These are phyloP conservation scores for Penicillium crystallinum DNA, from an alignment of 495 filamentous ascomycete genomes.

Conservation along the genomic window DNA sequence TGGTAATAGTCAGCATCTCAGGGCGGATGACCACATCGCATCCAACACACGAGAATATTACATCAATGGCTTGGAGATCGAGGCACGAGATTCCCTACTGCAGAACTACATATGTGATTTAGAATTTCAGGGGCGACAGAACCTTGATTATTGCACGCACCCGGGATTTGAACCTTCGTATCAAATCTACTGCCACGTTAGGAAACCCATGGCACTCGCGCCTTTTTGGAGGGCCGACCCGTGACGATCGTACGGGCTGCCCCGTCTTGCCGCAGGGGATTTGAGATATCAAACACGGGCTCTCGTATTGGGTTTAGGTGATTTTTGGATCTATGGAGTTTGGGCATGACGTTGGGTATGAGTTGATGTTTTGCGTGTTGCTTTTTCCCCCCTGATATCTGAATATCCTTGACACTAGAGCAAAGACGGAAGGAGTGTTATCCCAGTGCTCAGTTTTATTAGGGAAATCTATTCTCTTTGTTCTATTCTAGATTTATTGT, in stretches of 20 bases:
- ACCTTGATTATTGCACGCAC: not conserved
- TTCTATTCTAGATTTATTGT: too few species aligned
- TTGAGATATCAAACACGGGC: not conserved
- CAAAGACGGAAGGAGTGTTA: too few species aligned
- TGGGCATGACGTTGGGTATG: not conserved
- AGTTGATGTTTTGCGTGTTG: too few species aligned
- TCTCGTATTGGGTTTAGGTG: not conserved
- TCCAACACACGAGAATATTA: not conserved
- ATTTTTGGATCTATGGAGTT: not conserved
- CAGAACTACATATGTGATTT: not conserved
- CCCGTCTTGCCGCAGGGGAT: not conserved
- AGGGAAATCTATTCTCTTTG: too few species aligned
- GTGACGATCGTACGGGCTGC: not conserved
- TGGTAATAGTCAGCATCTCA: not conserved
- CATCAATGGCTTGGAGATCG: not conserved
- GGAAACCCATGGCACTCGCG: not conserved
- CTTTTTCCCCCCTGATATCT: too few species aligned
- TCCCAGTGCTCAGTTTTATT: too few species aligned
- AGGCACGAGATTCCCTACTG: not conserved
- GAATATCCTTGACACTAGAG: too few species aligned
- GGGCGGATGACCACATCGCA: not conserved
- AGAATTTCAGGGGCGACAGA: not conserved
- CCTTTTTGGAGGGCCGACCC: constrained; percentile 3
- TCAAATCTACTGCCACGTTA: not conserved
- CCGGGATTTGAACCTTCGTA: not conserved